Evolutionary conservation across 2,329 filamentous ascomycete species (phyloP).

Genomic region (Aspergillus sp.): DNA sequence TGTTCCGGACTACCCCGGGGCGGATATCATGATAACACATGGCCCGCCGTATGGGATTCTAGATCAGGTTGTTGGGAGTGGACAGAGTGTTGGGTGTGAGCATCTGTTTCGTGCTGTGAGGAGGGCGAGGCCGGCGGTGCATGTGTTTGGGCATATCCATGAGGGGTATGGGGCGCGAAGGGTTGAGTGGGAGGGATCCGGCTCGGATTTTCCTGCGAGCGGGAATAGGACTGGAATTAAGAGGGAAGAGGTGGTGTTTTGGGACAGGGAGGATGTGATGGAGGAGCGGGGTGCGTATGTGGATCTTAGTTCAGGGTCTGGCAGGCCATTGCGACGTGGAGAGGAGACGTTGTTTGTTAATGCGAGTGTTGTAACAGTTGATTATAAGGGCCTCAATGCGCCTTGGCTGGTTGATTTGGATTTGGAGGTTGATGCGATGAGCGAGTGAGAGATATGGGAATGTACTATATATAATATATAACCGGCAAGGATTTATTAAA

Average conservation of each 20-base stretch:
- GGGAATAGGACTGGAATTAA: conserved; percentile 9
- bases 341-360: conserved; percentile 59
- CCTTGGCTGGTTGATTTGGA: conserved; percentile 60
- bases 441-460: too few species aligned
- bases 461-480: too few species aligned
- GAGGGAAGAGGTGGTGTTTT: background rate
- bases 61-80: conserved; percentile 41
- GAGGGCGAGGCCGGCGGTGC: conserved; percentile 53
- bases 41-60: conserved; percentile 56
- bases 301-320: conserved; percentile 33
- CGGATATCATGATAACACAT: conserved; percentile 63
- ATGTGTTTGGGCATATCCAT: conserved; percentile 65
- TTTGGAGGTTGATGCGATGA: background rate
- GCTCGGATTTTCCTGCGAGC: conserved; percentile 7
- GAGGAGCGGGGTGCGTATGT: conserved; percentile 33
- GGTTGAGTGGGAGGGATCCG: conserved; percentile 23
- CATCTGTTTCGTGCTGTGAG: conserved; percentile 53
- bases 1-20: conserved; percentile 43
- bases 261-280: conserved; percentile 29
- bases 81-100: conserved; percentile 53
- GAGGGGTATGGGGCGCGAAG: conserved; percentile 52
- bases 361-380: conserved; percentile 55
- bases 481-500: too few species aligned
- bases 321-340: conserved; percentile 40
- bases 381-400: conserved; percentile 51